Conservation (phyloP, 176 grass and related monocot species). For the Lolium perenne region DNA sequence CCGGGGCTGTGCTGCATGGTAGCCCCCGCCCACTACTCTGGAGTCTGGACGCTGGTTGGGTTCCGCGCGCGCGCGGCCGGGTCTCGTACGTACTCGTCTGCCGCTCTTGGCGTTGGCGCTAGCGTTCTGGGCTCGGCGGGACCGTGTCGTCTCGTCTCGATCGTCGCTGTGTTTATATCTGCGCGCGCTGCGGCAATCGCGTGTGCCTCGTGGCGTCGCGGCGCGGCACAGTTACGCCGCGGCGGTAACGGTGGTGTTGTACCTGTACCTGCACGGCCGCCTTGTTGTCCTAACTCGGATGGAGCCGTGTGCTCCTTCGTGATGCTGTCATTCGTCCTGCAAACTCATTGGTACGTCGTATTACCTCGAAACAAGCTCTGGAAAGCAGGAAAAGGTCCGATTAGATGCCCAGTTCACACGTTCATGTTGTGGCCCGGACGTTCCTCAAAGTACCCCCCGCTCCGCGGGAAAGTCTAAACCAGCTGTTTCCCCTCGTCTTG, state of each 20-base stretch:
- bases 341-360: too few species aligned
- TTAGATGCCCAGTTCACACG: too few species aligned
- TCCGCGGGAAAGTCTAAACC: too few species aligned
- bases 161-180: neutral
- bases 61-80: neutral
- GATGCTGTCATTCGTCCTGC: neutral
- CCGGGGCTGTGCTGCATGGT: conserved; percentile 20
- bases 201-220: neutral
- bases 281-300: neutral
- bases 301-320: too few species aligned
- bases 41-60: conserved; percentile 13
- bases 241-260: neutral
- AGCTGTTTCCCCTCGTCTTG: too few species aligned
- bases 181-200: neutral
- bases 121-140: neutral
- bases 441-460: too few species aligned
- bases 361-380: too few species aligned
- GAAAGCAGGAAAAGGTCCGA: too few species aligned
- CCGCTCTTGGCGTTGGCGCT: conserved; percentile 3
- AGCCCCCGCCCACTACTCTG: neutral
- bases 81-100: neutral
- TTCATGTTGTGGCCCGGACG: too few species aligned
- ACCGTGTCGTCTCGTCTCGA: neutral
- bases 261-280: neutral
- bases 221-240: neutral